phyloP scores from a whole-genome alignment of 495 filamentous ascomycete genomes.

The Lasiosphaeris hirsuta region DNA sequence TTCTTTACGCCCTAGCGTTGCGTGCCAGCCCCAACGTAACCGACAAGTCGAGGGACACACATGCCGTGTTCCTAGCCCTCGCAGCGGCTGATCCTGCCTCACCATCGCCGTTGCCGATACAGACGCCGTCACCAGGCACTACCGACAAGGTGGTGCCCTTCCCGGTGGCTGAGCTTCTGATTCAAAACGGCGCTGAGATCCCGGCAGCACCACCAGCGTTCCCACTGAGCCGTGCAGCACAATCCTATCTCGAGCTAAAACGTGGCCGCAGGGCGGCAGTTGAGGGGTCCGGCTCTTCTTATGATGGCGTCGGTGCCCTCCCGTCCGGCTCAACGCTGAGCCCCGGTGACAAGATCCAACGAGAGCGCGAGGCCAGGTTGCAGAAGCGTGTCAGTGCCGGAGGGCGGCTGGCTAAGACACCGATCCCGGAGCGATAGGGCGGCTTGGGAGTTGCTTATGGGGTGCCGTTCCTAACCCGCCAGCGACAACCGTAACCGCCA shows the following conservation, averaged over 20 bases:
- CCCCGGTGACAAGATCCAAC: conserved; percentile 40
- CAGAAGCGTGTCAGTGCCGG: conserved; percentile 64
- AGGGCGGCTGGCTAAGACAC: conserved; percentile 54
- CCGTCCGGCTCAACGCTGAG: conserved; percentile 14
- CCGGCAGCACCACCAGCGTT: conserved; percentile 64
- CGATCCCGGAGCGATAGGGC: conserved; percentile 54
- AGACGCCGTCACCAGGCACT: conserved; percentile 17
- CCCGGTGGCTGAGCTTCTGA: conserved; percentile 83
- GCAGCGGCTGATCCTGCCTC: conserved; percentile 89
- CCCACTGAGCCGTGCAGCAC: conserved; percentile 70
- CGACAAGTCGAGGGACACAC: conserved; percentile 84
- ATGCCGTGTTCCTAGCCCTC: conserved; percentile 85
- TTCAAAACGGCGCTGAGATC: conserved; percentile 92
- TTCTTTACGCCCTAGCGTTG: conserved; percentile 86
- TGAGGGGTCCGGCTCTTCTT: conserved; percentile 33
- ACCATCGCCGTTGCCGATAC: conserved; percentile 47
- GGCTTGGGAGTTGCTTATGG: conserved; percentile 27
- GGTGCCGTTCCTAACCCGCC: conserved; percentile 19
- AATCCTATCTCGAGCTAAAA: conserved; percentile 82
- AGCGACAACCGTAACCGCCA: conserved; percentile 2
- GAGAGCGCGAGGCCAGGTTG: conserved; percentile 52
- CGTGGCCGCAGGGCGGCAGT: conserved; percentile 48
- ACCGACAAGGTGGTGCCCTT: conserved; percentile 54
- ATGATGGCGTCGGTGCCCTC: conserved; percentile 26
- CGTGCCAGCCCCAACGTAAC: conserved; percentile 81